Evolutionary conservation across 768 basidiomycete genomes (phyloP).

Genomic region (Antrodiella citrinella): DNA sequence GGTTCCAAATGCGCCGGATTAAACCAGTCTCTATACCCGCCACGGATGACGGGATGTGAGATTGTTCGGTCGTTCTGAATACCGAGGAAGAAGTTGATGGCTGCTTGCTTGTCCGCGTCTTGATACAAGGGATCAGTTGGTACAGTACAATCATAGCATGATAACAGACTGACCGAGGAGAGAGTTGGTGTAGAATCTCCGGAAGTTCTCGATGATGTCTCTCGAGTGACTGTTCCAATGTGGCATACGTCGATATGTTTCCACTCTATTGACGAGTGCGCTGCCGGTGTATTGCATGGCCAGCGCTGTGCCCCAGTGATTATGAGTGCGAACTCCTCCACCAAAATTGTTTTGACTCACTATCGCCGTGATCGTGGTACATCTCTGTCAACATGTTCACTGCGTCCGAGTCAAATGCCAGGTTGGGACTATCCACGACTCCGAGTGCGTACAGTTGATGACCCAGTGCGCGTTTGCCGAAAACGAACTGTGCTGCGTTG

Average conservation of each 20-base stretch:
- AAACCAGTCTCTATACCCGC: constrained; percentile 85
- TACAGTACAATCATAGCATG: constrained; percentile 3
- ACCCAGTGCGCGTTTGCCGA: constrained; percentile 89
- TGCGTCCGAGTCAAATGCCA: constrained; percentile 89
- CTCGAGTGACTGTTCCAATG: constrained; percentile 98
- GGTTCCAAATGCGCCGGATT: constrained; percentile 59
- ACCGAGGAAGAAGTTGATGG: constrained; percentile 96
- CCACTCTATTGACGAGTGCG: constrained; percentile 91
- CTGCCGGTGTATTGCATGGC: constrained; percentile 96
- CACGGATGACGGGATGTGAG: constrained; percentile 41
- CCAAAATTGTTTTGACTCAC: constrained; percentile 37
- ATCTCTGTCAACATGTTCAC: constrained; percentile 97
- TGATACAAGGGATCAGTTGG: neutral
- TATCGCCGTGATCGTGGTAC: constrained; percentile 97
- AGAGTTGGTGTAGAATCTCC: constrained; percentile 92
- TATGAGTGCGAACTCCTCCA: neutral
- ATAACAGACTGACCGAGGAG: constrained; percentile 76
- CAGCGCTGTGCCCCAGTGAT: constrained; percentile 66
- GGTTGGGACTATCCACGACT: constrained; percentile 73
- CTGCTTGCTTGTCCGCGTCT: constrained; percentile 97
- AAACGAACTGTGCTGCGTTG: constrained; percentile 94
- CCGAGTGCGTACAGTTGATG: constrained; percentile 96
- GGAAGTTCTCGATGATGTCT: constrained; percentile 92
- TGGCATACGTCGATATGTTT: constrained; percentile 91
- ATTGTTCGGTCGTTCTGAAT: constrained; percentile 44